Evolutionary conservation across 345 rosid genomes (phyloP).

Genomic region (Dipteronia dyeriana): DNA sequence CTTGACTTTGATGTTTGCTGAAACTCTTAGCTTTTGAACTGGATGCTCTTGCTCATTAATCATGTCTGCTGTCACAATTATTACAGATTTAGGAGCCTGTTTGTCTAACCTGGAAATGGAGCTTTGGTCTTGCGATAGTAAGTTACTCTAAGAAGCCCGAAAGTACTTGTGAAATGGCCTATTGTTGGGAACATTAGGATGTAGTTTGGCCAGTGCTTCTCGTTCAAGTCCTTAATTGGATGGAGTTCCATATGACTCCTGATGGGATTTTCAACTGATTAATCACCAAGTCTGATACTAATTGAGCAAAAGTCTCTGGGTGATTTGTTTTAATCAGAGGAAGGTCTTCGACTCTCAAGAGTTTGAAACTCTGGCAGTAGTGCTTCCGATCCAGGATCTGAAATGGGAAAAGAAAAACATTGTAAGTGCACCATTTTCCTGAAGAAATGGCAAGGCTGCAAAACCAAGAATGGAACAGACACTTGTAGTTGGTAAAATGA

Average conservation of each 20-base stretch:
- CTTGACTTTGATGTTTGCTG: too few relatives aligned
- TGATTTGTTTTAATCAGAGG: slow-evolving; percentile 23
- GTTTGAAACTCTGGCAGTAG: slow-evolving; percentile 33
- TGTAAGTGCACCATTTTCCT: too few relatives aligned
- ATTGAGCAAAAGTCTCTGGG: slow-evolving; percentile 24
- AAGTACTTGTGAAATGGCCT: slow-evolving; percentile 50
- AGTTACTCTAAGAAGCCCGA: slow-evolving; percentile 29
- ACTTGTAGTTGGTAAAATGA: too few relatives aligned
- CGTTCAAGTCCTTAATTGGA: slow-evolving; percentile 38
- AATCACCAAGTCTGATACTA: slow-evolving; percentile 2
- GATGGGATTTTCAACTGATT: slow-evolving; percentile 29
- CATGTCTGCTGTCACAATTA: background rate
- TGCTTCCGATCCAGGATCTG: slow-evolving; percentile 24
- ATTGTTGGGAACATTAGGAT: slow-evolving; percentile 34
- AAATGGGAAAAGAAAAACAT: too few relatives aligned
- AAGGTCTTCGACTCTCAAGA: slow-evolving; percentile 44
- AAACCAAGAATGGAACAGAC: too few relatives aligned
- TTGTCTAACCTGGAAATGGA: slow-evolving; percentile 43
- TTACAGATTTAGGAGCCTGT: slow-evolving; percentile 35
- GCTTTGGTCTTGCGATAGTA: slow-evolving; percentile 28
- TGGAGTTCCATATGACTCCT: slow-evolving; percentile 39
- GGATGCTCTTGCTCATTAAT: too few relatives aligned
- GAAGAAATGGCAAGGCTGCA: too few relatives aligned
- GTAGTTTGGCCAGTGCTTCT: slow-evolving; percentile 2
- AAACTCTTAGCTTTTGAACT: slow-evolving; percentile 15